Conservation (phyloP, 768 basidiomycete species). For the Macrolepiota albuminosa region DNA sequence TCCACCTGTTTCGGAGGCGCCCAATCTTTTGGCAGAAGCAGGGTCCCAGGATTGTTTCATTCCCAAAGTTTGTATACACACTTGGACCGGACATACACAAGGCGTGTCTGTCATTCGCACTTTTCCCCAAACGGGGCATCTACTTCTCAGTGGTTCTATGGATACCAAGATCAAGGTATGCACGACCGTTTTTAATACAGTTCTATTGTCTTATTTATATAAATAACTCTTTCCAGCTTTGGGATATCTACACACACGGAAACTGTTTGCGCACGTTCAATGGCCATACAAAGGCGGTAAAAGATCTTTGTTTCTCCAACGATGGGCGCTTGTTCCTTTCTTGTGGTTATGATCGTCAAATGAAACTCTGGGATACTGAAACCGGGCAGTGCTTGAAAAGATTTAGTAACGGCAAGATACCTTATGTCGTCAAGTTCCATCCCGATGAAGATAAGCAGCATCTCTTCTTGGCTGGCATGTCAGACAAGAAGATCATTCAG, state of each 20-base stretch:
- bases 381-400: slow-evolving; percentile 96
- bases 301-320: slow-evolving; percentile 94
- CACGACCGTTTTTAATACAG: neutral
- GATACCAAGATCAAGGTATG: slow-evolving; percentile 96
- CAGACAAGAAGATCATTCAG: slow-evolving; percentile 98
- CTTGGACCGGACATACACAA: slow-evolving; percentile 97
- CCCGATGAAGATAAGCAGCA: slow-evolving; percentile 95
- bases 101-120: slow-evolving; percentile 92
- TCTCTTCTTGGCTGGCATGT: slow-evolving; percentile 97
- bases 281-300: slow-evolving; percentile 94
- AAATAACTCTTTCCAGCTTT: slow-evolving; percentile 55
- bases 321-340: slow-evolving; percentile 87
- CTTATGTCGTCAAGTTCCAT: slow-evolving; percentile 93
- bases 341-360: slow-evolving; percentile 92
- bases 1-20: slow-evolving; percentile 84
- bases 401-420: slow-evolving; percentile 96
- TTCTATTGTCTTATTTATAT: neutral
- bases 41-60: slow-evolving; percentile 91
- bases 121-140: slow-evolving; percentile 90
- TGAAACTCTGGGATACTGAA: slow-evolving; percentile 99
- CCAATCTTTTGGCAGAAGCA: slow-evolving; percentile 71
- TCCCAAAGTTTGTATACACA: slow-evolving; percentile 93
- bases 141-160: slow-evolving; percentile 93
- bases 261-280: slow-evolving; percentile 97
- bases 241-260: slow-evolving; percentile 97